Evolutionary conservation across 1,139 yeast species (phyloP), one percentile per base, ranked within the genome.

Genomic region (Yamadazyma spencermartinsiae): DNA sequence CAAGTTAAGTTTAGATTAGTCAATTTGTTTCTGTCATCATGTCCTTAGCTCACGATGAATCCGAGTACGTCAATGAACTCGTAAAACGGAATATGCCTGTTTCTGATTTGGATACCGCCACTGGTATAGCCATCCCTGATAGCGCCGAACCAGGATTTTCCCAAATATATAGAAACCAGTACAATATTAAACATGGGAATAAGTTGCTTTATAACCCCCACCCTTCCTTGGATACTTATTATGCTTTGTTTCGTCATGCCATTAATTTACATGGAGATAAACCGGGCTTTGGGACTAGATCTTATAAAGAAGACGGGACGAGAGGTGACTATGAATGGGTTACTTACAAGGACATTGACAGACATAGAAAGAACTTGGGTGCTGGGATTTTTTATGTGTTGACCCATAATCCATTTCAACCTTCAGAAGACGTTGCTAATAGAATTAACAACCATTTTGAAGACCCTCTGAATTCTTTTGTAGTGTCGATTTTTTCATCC

Each of bases 381-480:
- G 64, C 86, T 2, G 95, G 94, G 10, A 51, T 86, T 21, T 68
- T 80, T 47, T 68, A 77, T 34, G 58, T 77, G n/a, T 72, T 80
- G 38, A 55, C 58, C 28, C 65, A 68, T 43, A 74, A 72, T 46
- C 66, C 74, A 44, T 71, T 49, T 52, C 59, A 57, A 35, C 52
- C 52, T 16, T 55, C 64, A 20, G 52, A 60, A 12, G 53, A 56
- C 15, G 54, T 51, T 16, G 54, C 59, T 33, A 39, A 45, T 10
- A 59, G 56, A 33, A 56, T 68, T 37, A 48, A 44, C 11, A 36
- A 46, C 27, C 63, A 59, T 37, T 50, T 51, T 13, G 64, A 63
- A 27, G 52, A 52, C 7, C 29, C 20, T 19, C 51, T 56, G 12
- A 54, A 58, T 18, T 52, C 68, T 3, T 68, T 68, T 40, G 48